Base-by-base conservation (phyloP, 257 asterid genomes). In the Ehretia macrophylla region DNA sequence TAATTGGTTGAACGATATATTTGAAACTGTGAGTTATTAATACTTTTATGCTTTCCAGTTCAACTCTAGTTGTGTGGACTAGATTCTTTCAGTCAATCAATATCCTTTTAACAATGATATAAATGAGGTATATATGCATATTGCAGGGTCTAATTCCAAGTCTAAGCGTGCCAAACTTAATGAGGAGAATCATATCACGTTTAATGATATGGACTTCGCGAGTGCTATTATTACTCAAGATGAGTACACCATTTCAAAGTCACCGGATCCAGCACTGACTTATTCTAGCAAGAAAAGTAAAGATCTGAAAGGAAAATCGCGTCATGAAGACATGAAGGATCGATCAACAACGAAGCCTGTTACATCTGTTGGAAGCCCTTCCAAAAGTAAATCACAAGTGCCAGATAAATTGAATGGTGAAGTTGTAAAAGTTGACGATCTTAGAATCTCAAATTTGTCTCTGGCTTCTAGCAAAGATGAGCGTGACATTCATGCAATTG, bases 221-320 rank as follows among this genome's bases (percentile, higher is more conserved):
- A 86, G 95, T 77, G 56, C 70, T 27, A 75, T 89, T 52, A 83
- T 83, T 55, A 63, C 68, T 59, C 81, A 85, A 57, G 89, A 86
- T 17, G 97, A 80, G 76, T 82, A 92, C 70, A 84, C 64, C 63
- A 62, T 85, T 74, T 73, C 95, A n/a, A 79, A 79, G 71, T 46
- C 44, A 17, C 38, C 70, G 38, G 73, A 39, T 58, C 68, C 66
- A 17, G 10, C 39, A 46, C 72, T 77, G 68, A 39, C 64, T 42
- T 59, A 32, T 57, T 64, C 83, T 11, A 42, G 56, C 13, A 60
- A 55, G 63, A 70, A 70, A 69, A 63, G 63, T 60, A 67, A 70
- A 70, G 71, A 72, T 48, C 39, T 58, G 55, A 70, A 77, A 69
- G 76, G 66, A 55, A 79, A 69, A 53, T n/a, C 32, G 17, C 74